Base-by-base conservation (phyloP, 192 early-diverging fungal species). In the Entomortierella parvispora region DNA sequence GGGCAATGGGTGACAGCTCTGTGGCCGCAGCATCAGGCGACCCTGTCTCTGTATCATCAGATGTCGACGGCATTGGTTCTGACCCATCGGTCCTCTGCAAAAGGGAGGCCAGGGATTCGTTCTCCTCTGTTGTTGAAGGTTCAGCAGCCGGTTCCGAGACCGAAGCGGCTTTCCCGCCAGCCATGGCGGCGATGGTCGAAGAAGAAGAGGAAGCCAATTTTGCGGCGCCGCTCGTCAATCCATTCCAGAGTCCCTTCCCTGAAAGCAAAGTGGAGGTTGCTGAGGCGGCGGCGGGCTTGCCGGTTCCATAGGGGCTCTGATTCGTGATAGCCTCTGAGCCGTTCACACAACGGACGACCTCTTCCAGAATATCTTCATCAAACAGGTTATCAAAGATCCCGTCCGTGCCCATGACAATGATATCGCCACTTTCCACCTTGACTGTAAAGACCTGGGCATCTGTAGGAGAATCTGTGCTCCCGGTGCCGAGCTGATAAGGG, bases 341-440 rank as follows among this genome's bases (percentile, higher is more conserved):
- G 40, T 47, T 60, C 14, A 77, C 55, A 53, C 74, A 77, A 17
- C 63, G 57, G 32, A 80, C 77, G 49, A 97, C 89, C 56, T 95
- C 91, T 18, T 97, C 97, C 37, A 99, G 75, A 76, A 99, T 96
- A 62, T 99, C 97, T 56, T 96, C 93, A 71, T 99, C 97, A 86
- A 96, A 97, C 14, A 99, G 83, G 65, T 99, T 99, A 84, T 99
- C 97, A 83, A 97, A 97, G 53, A 99, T 81, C 14, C 97, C 96
- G 80, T 99, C 98, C 2, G 91, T 90, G 22, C 92, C 98, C 56
- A 99, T 68, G 22, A 99, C 86, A 11, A 99, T 89, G 50, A 99
- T 90, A 72, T 99, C 98, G 40, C 94, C 95, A 74, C 93, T 90
- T 59, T 94, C 88, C 22, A 97, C 88, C 66, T 96, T 95, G 22